A percentile compares a stretch with the other conserved stretches of the same genome.
These are phyloP conservation scores for Bipolaris bicolor DNA, from an alignment of 2,329 filamentous ascomycete genomes.

Conservation along the genomic window DNA sequence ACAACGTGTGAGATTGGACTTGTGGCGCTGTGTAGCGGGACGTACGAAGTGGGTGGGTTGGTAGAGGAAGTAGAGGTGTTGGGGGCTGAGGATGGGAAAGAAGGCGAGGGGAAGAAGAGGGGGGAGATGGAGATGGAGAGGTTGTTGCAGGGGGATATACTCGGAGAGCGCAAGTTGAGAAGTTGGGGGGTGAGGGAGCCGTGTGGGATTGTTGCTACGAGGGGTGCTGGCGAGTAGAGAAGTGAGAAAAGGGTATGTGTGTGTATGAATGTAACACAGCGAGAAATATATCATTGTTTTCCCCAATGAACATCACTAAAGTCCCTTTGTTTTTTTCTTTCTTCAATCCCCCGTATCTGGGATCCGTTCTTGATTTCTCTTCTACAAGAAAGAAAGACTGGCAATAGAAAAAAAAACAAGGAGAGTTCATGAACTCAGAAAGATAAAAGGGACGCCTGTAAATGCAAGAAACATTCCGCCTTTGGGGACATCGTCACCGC, in stretches of 20 bases:
- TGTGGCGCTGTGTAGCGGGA: conserved; percentile 76
- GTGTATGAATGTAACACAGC: background rate
- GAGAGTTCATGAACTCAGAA: background rate
- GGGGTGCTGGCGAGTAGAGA: background rate
- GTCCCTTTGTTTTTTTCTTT: too few relatives aligned
- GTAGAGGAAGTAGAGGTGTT: conserved; percentile 77
- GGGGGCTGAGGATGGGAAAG: background rate
- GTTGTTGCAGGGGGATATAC: conserved; percentile 35
- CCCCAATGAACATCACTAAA: too few relatives aligned
- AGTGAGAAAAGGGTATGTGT: background rate
- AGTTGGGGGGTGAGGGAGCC: conserved; percentile 55
- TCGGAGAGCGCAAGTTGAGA: conserved; percentile 49
- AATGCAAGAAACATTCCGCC: conserved; percentile 8
- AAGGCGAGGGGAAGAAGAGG: conserved; percentile 9
- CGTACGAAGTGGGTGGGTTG: conserved; percentile 80
- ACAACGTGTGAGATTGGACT: conserved; percentile 70
- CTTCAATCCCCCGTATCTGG: too few relatives aligned
- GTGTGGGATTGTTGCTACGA: conserved; percentile 52
- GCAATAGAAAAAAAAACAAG: background rate
- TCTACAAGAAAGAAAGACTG: background rate
- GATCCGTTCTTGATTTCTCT: too few relatives aligned
- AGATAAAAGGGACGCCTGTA: conserved; percentile 7
- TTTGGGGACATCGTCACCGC: background rate
- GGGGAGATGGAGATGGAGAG: conserved; percentile 31
- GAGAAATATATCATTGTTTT: background rate